Evolutionary conservation across 2,329 filamentous ascomycete genomes (phyloP).

Genomic region (Chrysoporthe austroafricana): DNA sequence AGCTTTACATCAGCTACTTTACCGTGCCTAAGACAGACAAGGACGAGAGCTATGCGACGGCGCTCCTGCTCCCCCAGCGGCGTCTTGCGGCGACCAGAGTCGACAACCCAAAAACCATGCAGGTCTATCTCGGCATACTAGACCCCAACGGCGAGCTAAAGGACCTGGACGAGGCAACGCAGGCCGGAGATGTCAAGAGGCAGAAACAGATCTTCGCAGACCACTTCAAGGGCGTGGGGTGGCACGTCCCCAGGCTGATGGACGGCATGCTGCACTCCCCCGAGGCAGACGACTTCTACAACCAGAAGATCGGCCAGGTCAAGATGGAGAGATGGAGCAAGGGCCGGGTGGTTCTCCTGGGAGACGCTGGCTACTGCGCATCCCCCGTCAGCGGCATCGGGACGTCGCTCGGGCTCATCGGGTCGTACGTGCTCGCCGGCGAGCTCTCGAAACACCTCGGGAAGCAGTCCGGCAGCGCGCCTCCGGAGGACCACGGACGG

Average conservation of each 20-base stretch:
- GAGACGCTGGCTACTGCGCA: slow-evolving; percentile 58
- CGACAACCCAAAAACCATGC: slow-evolving; percentile 40
- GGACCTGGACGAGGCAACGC: slow-evolving; percentile 15
- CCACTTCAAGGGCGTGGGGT: slow-evolving; percentile 40
- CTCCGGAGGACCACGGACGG: slow-evolving; percentile 13
- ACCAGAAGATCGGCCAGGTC: slow-evolving; percentile 49
- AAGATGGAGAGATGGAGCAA: slow-evolving; percentile 47
- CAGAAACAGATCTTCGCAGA: slow-evolving; percentile 24
- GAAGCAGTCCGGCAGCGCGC: neutral
- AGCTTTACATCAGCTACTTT: slow-evolving; percentile 34
- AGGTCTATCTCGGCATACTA: slow-evolving; percentile 22
- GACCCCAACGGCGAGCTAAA: slow-evolving; percentile 6
- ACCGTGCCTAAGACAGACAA: slow-evolving; percentile 21
- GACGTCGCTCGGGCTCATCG: slow-evolving; percentile 51
- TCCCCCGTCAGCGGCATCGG: slow-evolving; percentile 55
- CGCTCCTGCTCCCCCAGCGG: slow-evolving; percentile 34
- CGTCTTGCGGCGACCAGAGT: slow-evolving; percentile 44
- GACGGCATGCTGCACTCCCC: slow-evolving; percentile 40
- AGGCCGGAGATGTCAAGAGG: slow-evolving; percentile 14
- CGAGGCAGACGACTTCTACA: slow-evolving; percentile 51
- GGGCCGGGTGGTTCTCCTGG: slow-evolving; percentile 54
- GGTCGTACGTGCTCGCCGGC: slow-evolving; percentile 61
- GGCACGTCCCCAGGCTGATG: slow-evolving; percentile 49
- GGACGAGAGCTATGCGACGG: slow-evolving; percentile 8
- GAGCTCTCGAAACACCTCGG: slow-evolving; percentile 45